Percentiles rank a stretch among this genome's conserved stretches.
Evolutionary conservation across 257 asterid species (phyloP).

Genomic region (Gardenia jasminoides): DNA sequence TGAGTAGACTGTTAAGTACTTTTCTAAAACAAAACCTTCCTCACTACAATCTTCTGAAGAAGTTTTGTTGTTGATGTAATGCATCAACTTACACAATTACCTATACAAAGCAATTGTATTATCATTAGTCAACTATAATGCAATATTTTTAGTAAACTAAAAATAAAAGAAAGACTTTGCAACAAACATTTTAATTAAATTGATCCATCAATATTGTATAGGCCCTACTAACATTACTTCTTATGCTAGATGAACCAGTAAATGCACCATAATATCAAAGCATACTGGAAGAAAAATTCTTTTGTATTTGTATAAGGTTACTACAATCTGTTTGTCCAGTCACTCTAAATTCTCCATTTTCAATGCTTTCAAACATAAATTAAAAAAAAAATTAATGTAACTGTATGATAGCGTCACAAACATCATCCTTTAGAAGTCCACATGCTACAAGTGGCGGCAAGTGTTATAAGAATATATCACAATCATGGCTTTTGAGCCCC

Average conservation of each 20-base stretch:
- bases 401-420: no score
- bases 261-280: no score
- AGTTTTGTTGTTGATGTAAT: neutral
- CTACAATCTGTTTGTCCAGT: no score
- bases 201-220: neutral
- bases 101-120: neutral
- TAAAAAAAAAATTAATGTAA: no score
- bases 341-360: no score
- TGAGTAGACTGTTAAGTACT: neutral
- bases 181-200: neutral
- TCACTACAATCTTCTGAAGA: neutral
- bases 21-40: neutral
- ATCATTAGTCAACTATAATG: neutral
- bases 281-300: no score
- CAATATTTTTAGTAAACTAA: neutral
- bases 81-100: neutral
- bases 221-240: neutral
- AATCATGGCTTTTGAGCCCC: no score
- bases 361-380: no score
- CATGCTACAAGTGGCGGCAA: no score
- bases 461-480: no score
- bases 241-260: neutral
- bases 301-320: no score
- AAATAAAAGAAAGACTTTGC: neutral
- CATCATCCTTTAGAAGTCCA: no score